Percentiles rank a stretch among this genome's conserved stretches.
phyloP scores from a whole-genome alignment of 75 land plant species.

The Azolla pinnata region DNA sequence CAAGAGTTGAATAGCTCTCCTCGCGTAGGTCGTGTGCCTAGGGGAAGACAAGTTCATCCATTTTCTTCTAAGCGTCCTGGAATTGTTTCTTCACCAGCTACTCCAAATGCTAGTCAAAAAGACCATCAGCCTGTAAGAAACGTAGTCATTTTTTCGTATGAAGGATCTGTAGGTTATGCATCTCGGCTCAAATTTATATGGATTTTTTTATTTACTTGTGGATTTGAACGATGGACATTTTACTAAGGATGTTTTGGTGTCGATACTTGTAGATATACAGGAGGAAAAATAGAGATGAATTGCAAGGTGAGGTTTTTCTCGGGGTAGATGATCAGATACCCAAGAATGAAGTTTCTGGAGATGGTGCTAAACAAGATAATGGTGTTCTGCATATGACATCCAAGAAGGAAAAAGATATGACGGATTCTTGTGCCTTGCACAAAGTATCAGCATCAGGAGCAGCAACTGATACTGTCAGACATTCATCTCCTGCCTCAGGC shows the following conservation, averaged over 20 bases:
- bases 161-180: background rate
- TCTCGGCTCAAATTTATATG: background rate
- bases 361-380: background rate
- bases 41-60: slow-evolving; percentile 56
- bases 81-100: slow-evolving; percentile 4
- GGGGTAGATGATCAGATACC: slow-evolving; percentile 38
- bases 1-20: slow-evolving; percentile 91
- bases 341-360: slow-evolving; percentile 4
- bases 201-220: background rate
- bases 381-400: background rate
- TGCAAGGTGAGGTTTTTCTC: slow-evolving; percentile 26
- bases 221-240: background rate
- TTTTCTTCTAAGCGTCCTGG: slow-evolving; percentile 35
- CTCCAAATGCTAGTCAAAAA: slow-evolving; percentile 32
- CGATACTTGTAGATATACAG: slow-evolving; percentile 23
- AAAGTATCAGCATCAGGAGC: background rate
- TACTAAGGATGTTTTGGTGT: background rate
- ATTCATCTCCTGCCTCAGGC: slow-evolving; percentile 4
- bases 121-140: slow-evolving; percentile 24
- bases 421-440: background rate
- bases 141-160: background rate
- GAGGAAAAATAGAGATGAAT: slow-evolving; percentile 38
- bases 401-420: slow-evolving; percentile 1
- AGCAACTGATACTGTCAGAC: background rate
- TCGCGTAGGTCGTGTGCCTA: slow-evolving; percentile 76